Evolutionary conservation across 2,329 filamentous ascomycete genomes (phyloP).

Genomic region (Trichoderma koningiopsis): DNA sequence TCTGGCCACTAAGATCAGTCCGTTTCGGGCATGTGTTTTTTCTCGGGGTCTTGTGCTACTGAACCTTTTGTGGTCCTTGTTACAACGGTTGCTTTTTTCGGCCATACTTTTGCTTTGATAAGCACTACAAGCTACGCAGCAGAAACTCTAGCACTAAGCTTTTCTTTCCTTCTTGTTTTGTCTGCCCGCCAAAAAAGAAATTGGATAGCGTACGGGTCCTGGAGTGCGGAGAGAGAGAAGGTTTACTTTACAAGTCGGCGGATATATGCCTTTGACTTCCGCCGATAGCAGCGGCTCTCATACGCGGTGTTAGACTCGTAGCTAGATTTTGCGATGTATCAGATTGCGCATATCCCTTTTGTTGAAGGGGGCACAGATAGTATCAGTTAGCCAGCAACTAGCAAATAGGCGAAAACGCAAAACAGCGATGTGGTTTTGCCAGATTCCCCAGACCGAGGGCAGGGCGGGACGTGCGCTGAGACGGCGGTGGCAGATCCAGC

Average conservation of each 20-base stretch:
- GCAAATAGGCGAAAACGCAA: neutral
- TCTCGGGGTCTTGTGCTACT: neutral
- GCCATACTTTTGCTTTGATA: neutral
- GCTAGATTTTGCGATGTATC: slow-evolving; percentile 17
- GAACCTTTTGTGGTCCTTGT: neutral
- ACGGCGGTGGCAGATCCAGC: slow-evolving; percentile 17
- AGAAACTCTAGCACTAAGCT: neutral
- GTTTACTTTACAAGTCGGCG: neutral
- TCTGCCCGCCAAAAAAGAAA: neutral
- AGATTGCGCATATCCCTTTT: slow-evolving; percentile 12
- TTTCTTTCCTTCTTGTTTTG: slow-evolving; percentile 1
- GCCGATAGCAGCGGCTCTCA: neutral
- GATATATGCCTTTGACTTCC: neutral
- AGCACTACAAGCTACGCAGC: neutral
- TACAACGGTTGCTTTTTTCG: neutral
- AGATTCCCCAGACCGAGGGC: slow-evolving; percentile 23
- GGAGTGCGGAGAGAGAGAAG: neutral
- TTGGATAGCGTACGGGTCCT: neutral
- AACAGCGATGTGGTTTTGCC: neutral
- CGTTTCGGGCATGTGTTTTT: slow-evolving; percentile 11
- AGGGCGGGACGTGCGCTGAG: neutral
- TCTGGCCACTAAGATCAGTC: slow-evolving; percentile 1
- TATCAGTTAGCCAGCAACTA: neutral
- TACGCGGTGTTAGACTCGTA: neutral
- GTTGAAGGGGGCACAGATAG: neutral